Base-by-base conservation (phyloP, 495 filamentous ascomycete species). In the Talaromyces thailandensis region DNA sequence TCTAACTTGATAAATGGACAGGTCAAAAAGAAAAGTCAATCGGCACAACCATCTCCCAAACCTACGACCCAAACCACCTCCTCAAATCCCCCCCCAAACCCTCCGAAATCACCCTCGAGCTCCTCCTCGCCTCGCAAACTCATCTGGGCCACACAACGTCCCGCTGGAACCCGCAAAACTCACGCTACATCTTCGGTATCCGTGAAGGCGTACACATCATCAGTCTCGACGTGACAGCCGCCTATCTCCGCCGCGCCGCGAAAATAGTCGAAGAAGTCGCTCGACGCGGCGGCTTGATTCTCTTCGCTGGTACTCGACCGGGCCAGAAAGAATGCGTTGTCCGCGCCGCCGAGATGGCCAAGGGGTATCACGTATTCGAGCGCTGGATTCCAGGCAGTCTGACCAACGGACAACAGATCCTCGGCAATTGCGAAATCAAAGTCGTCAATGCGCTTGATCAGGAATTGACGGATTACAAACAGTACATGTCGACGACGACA, bases 101-200 rank as follows among this genome's bases (percentile, higher is more conserved):
- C 25, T 77, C 84, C 66, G 88, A 97, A 65, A 84, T 96, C 53
- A 92, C 92, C 61, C 87, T 98, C 61, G 92, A 96, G 77, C 82
- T 96, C 59, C 85, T 98, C 65, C 87, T 98, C 77, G 93, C 94
- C 25, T 86, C 88, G 9, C 91, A 96, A 72, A 85, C 86, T 29
- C 94, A 98, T 78, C 84, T 98, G 69, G 94, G 94, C 63, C 94
- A 98, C 78, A 81, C 88, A 66, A 94, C 90, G 2, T 91, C 92
- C 53, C 84, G 92, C 61, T 98, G 94, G 94, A 95, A 98, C 77
- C 93, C 95, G 14, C 86, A 86, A 43, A 98, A 98, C 79, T 86
- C 90, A 56, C 87, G 91, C 43, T 98, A 98, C 76, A 98, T 98
- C 73, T 93, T 89, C 71, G 94, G 94, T 68, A 86, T 95, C 64